Conservation (phyloP, 805 yeast species). For the Sugiyamaella valdiviana region DNA sequence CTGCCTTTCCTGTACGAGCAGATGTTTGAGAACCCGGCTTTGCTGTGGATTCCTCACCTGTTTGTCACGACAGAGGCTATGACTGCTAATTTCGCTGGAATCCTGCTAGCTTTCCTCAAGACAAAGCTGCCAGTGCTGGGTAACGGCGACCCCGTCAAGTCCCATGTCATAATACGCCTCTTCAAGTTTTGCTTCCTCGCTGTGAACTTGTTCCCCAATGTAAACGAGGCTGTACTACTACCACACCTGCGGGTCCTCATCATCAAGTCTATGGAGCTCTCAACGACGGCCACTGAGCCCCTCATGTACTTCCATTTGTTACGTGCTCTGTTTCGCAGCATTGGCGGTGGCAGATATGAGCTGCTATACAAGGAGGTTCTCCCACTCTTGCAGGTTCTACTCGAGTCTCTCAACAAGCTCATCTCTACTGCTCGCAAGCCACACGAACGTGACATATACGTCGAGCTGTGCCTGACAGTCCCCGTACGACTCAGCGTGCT, state of each 20-base stretch:
- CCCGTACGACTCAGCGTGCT: conserved; percentile 91
- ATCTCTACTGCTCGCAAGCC: conserved; percentile 78
- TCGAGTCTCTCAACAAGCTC: conserved; percentile 80
- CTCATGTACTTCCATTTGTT: conserved; percentile 81
- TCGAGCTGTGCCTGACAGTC: conserved; percentile 88
- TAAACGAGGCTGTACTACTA: conserved; percentile 79
- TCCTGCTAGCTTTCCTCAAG: conserved; percentile 68
- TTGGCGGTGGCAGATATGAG: conserved; percentile 96
- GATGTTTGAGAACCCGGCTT: conserved; percentile 75
- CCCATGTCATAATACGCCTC: conserved; percentile 75
- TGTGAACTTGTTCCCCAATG: conserved; percentile 77
- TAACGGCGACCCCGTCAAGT: conserved; percentile 64
- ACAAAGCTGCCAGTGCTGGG: conserved; percentile 73
- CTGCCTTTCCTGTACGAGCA: conserved; percentile 69
- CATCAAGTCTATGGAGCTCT: conserved; percentile 65
- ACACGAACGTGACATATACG: conserved; percentile 88
- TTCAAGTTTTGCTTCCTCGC: conserved; percentile 95
- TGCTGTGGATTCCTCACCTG: conserved; percentile 87
- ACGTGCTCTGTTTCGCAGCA: conserved; percentile 83
- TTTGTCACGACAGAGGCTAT: conserved; percentile 92
- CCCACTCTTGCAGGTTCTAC: conserved; percentile 79
- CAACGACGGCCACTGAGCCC: conserved; percentile 87
- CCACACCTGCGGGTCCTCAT: conserved; percentile 85
- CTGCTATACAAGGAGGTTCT: conserved; percentile 84
- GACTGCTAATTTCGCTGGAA: conserved; percentile 84